phyloP scores from a whole-genome alignment of 1,284 basidiomycete genomes.

The Lentinus polychrous region DNA sequence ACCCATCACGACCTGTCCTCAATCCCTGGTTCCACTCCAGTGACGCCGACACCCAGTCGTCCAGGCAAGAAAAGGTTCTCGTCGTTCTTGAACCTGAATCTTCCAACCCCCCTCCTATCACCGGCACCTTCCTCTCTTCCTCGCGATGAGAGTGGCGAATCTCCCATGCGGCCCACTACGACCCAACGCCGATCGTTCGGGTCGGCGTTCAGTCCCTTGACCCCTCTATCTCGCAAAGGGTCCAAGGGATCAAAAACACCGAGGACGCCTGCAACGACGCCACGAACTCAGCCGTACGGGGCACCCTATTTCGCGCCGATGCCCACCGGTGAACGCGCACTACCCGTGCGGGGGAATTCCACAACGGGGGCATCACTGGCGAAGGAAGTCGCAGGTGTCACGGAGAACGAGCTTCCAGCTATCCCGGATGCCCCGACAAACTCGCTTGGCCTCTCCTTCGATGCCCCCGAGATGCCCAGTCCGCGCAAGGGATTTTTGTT shows the following conservation, averaged over 20 bases:
- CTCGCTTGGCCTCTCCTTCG: background rate
- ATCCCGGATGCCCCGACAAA: background rate
- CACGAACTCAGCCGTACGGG: conserved; percentile 37
- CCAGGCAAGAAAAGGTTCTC: conserved; percentile 2
- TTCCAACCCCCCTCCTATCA: conserved; percentile 3
- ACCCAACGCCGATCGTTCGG: conserved; percentile 3
- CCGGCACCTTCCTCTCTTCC: conserved; percentile 5
- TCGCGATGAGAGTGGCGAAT: background rate
- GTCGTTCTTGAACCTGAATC: conserved; percentile 2
- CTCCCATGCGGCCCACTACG: conserved; percentile 1
- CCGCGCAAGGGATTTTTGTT: background rate
- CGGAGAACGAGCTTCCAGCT: background rate
- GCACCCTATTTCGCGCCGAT: conserved; percentile 33
- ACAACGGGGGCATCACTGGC: conserved; percentile 1
- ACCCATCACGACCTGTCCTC: too few species aligned
- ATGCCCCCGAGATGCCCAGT: background rate
- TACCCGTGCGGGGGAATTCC: background rate
- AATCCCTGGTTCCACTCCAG: background rate
- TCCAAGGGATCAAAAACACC: conserved; percentile 1
- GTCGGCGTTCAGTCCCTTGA: conserved; percentile 5
- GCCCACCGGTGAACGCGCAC: conserved; percentile 20
- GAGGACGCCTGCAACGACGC: conserved; percentile 4
- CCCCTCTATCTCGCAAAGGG: conserved; percentile 6
- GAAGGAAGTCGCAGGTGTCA: background rate
- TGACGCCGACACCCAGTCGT: background rate